These are phyloP conservation scores for Sicyos edulis DNA, from an alignment of 306 rosid genomes.

Conservation along the genomic window DNA sequence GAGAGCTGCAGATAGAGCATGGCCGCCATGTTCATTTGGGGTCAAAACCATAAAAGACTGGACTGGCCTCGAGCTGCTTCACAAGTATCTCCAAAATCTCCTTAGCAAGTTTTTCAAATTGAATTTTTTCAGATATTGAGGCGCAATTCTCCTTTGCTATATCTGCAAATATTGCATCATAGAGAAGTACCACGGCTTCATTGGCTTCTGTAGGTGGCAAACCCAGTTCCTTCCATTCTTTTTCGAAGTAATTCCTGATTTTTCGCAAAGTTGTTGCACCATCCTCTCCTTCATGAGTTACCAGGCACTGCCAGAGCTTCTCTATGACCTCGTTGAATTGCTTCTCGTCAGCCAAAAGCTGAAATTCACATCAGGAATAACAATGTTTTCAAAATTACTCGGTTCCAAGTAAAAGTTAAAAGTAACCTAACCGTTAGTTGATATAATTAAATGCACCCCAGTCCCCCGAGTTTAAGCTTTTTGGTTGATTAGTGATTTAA, in stretches of 20 bases:
- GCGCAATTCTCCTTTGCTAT: conserved; percentile 30
- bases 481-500: too few relatives aligned
- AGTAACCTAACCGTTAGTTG: neutral
- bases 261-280: conserved; percentile 29
- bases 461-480: too few relatives aligned
- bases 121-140: conserved; percentile 34
- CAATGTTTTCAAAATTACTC: neutral
- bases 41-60: conserved; percentile 54
- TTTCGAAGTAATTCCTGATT: conserved; percentile 56
- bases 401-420: neutral
- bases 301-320: conserved; percentile 37
- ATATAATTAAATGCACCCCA: too few relatives aligned
- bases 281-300: conserved; percentile 34
- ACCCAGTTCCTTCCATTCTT: conserved; percentile 51
- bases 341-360: conserved; percentile 67
- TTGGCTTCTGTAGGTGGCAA: conserved; percentile 49
- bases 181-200: conserved; percentile 56
- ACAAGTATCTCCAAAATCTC: conserved; percentile 53
- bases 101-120: conserved; percentile 41
- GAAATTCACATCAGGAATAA: conserved; percentile 26
- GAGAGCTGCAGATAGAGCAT: neutral
- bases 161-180: conserved; percentile 63
- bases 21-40: conserved; percentile 22
- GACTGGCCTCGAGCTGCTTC: conserved; percentile 70
- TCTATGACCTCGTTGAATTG: conserved; percentile 43